Percentiles rank a stretch among this genome's conserved stretches.
Conservation (phyloP, 176 grass and related monocot species). For the Otatea glauca region DNA sequence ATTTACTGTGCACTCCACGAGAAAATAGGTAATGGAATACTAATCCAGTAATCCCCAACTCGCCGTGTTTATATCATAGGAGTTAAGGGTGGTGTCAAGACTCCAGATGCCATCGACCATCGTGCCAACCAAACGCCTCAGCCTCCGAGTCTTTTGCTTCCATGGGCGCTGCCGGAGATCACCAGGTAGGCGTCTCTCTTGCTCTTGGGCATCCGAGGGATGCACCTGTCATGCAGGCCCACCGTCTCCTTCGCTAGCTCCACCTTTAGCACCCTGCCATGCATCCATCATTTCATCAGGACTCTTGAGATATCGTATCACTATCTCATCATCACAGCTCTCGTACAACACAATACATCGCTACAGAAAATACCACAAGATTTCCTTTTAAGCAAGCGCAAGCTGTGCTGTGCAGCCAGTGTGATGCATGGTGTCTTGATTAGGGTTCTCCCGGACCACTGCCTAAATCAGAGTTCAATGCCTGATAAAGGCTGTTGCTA, state of each 20-base stretch:
- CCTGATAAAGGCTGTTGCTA: slow-evolving; percentile 30
- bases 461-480: slow-evolving; percentile 32
- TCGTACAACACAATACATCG: slow-evolving; percentile 7
- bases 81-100: not conserved
- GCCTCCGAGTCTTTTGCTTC: slow-evolving; percentile 44
- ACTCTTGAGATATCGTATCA: not conserved
- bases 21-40: not conserved
- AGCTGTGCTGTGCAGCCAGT: not conserved
- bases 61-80: not conserved
- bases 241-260: slow-evolving; percentile 57
- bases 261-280: slow-evolving; percentile 62
- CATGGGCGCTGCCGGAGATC: slow-evolving; percentile 42
- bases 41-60: not conserved
- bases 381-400: not conserved
- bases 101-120: not conserved
- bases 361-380: not conserved
- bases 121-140: not conserved
- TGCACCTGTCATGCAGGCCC: slow-evolving; percentile 65
- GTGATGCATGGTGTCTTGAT: not conserved
- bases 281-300: not conserved
- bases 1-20: not conserved
- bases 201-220: slow-evolving; percentile 63
- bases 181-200: slow-evolving; percentile 65
- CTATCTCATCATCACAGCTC: not conserved
- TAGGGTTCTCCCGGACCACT: slow-evolving; percentile 8